phyloP scores from a whole-genome alignment of 2,329 filamentous ascomycete genomes.

The Botrytis deweyae region DNA sequence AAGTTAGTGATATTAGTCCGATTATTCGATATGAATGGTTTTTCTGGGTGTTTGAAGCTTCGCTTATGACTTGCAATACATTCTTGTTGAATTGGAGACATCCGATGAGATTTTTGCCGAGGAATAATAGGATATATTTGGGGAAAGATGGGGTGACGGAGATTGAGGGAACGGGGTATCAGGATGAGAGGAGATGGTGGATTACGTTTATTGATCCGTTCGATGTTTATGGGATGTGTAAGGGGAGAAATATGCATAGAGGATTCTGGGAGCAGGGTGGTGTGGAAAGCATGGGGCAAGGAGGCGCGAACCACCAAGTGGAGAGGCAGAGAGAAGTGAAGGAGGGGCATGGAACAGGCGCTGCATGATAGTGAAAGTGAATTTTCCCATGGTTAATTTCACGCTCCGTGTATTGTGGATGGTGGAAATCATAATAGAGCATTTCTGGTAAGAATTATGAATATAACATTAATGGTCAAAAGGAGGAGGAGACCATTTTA shows the following conservation, averaged over 20 bases:
- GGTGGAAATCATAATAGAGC: no score
- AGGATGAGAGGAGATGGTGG: constrained; percentile 44
- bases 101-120: constrained; percentile 52
- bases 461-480: no score
- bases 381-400: no score
- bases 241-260: constrained; percentile 31
- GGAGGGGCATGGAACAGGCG: neutral
- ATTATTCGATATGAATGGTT: constrained; percentile 58
- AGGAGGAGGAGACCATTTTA: no score
- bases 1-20: constrained; percentile 43
- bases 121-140: constrained; percentile 50
- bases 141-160: constrained; percentile 51
- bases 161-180: constrained; percentile 49
- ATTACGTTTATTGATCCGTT: constrained; percentile 38
- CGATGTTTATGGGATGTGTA: constrained; percentile 32
- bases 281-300: constrained; percentile 12
- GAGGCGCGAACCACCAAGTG: neutral
- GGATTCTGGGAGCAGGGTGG: constrained; percentile 36
- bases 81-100: constrained; percentile 52
- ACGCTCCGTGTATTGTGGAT: no score
- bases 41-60: constrained; percentile 58
- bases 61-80: constrained; percentile 52
- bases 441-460: no score
- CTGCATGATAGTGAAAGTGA: no score
- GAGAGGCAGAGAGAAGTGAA: neutral